Conservation (phyloP, 1,284 basidiomycete species). For the Acaromyces ingoldii region DNA sequence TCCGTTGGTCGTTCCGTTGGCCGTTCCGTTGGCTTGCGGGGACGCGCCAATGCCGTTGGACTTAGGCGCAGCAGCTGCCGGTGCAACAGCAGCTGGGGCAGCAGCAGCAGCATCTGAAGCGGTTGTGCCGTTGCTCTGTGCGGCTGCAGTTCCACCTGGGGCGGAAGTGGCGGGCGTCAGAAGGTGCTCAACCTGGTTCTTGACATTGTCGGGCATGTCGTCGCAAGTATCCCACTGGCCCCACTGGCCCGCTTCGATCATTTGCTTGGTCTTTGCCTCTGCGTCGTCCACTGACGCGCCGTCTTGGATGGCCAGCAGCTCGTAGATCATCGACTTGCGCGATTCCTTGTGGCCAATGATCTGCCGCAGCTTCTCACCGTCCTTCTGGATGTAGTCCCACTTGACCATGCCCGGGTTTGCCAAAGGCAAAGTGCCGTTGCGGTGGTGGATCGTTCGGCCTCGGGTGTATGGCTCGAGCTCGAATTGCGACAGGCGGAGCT, state of each 20-base stretch:
- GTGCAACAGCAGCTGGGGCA: too few species aligned
- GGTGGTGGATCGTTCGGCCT: constrained; percentile 47
- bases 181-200: too few species aligned
- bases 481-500: constrained; percentile 48
- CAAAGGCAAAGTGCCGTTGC: constrained; percentile 36
- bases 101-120: too few species aligned
- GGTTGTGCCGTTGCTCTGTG: too few species aligned
- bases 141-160: too few species aligned
- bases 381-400: constrained; percentile 44
- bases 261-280: constrained; percentile 1
- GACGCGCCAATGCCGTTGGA: too few species aligned
- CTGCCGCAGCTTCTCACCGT: constrained; percentile 33
- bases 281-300: constrained; percentile 9
- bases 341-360: constrained; percentile 35
- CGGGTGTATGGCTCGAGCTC: constrained; percentile 49
- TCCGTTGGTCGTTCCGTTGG: too few species aligned
- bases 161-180: too few species aligned
- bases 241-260: background rate
- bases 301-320: constrained; percentile 33
- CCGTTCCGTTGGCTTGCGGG: too few species aligned
- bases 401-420: constrained; percentile 42
- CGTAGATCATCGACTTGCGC: constrained; percentile 26
- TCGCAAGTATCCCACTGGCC: background rate
- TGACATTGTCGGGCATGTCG: too few species aligned
- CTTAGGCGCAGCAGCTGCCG: too few species aligned